phyloP scores from a whole-genome alignment of 1,284 basidiomycete species.

The Marasmius oreades region DNA sequence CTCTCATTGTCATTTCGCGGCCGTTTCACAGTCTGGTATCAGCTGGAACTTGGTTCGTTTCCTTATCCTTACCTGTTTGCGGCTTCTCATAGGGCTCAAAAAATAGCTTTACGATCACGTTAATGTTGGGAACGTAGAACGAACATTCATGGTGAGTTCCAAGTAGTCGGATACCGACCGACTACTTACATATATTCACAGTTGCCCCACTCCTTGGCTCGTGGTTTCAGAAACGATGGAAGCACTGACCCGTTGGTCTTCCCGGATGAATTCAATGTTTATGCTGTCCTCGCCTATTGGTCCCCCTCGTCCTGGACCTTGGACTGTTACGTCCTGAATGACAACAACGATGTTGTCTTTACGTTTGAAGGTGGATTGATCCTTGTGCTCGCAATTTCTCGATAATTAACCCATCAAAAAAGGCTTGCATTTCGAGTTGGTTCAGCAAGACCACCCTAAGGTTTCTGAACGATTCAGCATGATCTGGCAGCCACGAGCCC shows the following conservation, averaged over 20 bases:
- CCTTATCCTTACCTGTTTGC: not conserved
- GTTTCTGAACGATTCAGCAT: not conserved
- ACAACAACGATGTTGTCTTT: slow-evolving; percentile 8
- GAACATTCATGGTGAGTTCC: not conserved
- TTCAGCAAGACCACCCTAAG: not conserved
- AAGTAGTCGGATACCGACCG: not conserved
- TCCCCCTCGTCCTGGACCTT: slow-evolving; percentile 12
- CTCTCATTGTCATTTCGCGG: not conserved
- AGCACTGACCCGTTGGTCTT: slow-evolving; percentile 14
- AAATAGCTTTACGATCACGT: not conserved
- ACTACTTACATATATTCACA: not conserved
- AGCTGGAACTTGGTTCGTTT: not conserved
- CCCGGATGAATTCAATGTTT: slow-evolving; percentile 17
- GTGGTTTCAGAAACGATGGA: slow-evolving; percentile 19
- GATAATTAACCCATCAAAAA: too few species aligned
- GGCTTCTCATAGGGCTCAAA: not conserved
- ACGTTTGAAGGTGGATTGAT: too few species aligned
- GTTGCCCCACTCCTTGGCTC: slow-evolving; percentile 18
- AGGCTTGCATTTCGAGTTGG: slow-evolving; percentile 2
- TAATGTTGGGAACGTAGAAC: not conserved
- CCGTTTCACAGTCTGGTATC: not conserved
- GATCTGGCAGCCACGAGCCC: slow-evolving; percentile 2
- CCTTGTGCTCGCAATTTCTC: too few species aligned
- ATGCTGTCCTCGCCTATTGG: slow-evolving; percentile 14
- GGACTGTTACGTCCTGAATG: slow-evolving; percentile 13